Percentiles rank a stretch among this genome's conserved stretches.
Evolutionary conservation across 805 yeast genomes (phyloP).

Genomic region (Gaillardinia entomophila): DNA sequence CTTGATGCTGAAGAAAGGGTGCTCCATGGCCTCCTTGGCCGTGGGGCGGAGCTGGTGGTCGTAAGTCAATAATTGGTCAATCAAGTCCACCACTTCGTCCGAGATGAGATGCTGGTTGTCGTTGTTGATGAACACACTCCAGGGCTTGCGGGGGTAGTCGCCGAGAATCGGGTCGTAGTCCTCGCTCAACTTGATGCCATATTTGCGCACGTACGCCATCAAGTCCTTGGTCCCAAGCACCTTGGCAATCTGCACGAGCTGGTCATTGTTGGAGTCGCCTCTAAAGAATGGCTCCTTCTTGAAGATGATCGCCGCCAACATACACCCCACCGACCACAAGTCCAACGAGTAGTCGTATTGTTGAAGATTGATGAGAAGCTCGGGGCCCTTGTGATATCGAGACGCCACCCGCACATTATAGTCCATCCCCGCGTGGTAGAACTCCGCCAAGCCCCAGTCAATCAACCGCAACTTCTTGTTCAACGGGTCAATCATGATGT

Average conservation of each 20-base stretch:
- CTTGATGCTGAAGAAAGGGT: conserved; percentile 32
- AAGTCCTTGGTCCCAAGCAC: conserved; percentile 84
- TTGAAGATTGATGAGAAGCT: conserved; percentile 75
- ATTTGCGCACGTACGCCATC: conserved; percentile 61
- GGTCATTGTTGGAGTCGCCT: conserved; percentile 88
- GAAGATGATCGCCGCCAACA: conserved; percentile 85
- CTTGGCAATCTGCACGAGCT: conserved; percentile 80
- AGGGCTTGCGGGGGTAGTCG: conserved; percentile 75
- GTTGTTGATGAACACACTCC: conserved; percentile 70
- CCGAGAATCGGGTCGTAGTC: conserved; percentile 72
- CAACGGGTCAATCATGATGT: conserved; percentile 88
- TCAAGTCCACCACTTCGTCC: conserved; percentile 68
- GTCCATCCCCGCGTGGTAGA: conserved; percentile 83
- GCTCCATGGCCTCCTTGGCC: conserved; percentile 83
- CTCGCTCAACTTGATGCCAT: conserved; percentile 61
- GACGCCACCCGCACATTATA: conserved; percentile 94
- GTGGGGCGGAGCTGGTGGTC: conserved; percentile 88
- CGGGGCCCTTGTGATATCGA: conserved; percentile 91
- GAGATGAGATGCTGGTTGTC: conserved; percentile 64
- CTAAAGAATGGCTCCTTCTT: conserved; percentile 89
- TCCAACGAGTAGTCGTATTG: conserved; percentile 90
- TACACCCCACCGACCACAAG: conserved; percentile 92
- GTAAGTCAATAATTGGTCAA: conserved; percentile 72
- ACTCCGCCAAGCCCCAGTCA: conserved; percentile 96
- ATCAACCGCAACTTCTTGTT: conserved; percentile 67